Percentiles rank a stretch among this genome's conserved stretches.
These are phyloP conservation scores for Schwanniomyces polymorphus DNA, from an alignment of 805 yeast genomes.

Conservation along the genomic window DNA sequence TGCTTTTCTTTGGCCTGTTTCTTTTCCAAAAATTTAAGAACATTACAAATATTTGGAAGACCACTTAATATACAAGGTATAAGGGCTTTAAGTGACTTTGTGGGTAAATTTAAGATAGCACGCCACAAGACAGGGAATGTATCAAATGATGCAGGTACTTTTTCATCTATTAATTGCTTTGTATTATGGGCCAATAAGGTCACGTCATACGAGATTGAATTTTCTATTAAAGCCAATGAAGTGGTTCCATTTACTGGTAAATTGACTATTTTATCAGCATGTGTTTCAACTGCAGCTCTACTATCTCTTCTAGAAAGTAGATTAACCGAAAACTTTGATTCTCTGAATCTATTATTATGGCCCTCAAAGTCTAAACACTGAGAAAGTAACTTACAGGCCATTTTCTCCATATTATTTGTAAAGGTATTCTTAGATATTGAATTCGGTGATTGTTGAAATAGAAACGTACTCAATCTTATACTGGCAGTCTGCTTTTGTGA, in stretches of 20 bases:
- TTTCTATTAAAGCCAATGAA: constrained; percentile 26
- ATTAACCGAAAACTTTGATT: constrained; percentile 29
- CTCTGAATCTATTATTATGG: constrained; percentile 13
- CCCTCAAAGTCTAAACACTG: constrained; percentile 16
- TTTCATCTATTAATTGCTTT: constrained; percentile 13
- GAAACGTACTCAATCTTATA: constrained; percentile 49
- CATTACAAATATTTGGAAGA: constrained; percentile 15
- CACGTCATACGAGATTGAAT: constrained; percentile 48
- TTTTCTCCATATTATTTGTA: neutral
- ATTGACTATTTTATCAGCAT: constrained; percentile 29
- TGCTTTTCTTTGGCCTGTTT: constrained; percentile 18
- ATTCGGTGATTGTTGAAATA: constrained; percentile 14
- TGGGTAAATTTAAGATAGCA: constrained; percentile 11
- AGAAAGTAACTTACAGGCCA: constrained; percentile 9
- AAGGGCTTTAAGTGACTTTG: constrained; percentile 11
- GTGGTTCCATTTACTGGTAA: constrained; percentile 10
- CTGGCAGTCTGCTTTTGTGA: constrained; percentile 55
- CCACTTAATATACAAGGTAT: constrained; percentile 12
- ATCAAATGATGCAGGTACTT: constrained; percentile 29
- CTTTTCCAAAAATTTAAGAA: constrained; percentile 22
- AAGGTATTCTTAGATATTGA: neutral
- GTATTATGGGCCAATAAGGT: constrained; percentile 31
- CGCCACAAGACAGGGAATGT: constrained; percentile 34
- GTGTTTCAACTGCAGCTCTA: constrained; percentile 47
- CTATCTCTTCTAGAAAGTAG: constrained; percentile 46